Percentiles rank a stretch among this genome's conserved stretches.
These are phyloP conservation scores for Backusella luteola DNA, from an alignment of 192 early-diverging fungal species.

Conservation along the genomic window DNA sequence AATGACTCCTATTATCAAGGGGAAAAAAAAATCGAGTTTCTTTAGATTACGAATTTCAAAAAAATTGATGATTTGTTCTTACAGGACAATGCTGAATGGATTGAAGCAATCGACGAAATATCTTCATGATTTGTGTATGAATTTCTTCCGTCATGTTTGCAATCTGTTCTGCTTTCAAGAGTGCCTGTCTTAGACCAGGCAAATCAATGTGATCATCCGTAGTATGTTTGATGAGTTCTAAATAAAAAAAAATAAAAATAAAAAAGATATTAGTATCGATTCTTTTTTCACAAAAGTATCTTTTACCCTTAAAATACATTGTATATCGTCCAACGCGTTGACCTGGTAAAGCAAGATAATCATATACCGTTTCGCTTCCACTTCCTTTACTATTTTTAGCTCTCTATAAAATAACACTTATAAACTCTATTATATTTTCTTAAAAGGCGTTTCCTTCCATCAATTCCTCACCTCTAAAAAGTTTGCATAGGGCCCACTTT, in stretches of 20 bases:
- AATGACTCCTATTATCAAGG: slow-evolving; percentile 17
- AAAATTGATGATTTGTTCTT: not conserved
- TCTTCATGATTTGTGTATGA: slow-evolving; percentile 31
- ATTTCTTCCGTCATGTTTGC: slow-evolving; percentile 36
- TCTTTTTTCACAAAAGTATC: too few relatives aligned
- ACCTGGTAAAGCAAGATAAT: slow-evolving; percentile 30
- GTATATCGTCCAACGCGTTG: slow-evolving; percentile 34
- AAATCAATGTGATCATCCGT: slow-evolving; percentile 18
- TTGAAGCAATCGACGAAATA: slow-evolving; percentile 31
- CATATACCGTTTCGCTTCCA: slow-evolving; percentile 48
- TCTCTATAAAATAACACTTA: slow-evolving; percentile 9
- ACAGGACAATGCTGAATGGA: slow-evolving; percentile 34
- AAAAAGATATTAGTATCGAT: too few relatives aligned
- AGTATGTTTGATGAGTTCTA: slow-evolving; percentile 30
- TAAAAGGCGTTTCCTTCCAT: not conserved
- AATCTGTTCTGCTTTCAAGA: slow-evolving; percentile 29
- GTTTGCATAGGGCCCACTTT: slow-evolving; percentile 15
- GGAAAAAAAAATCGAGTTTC: too few relatives aligned
- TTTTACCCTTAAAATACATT: slow-evolving; percentile 23
- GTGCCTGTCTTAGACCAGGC: slow-evolving; percentile 9
- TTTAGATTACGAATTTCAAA: not conserved
- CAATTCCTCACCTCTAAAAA: slow-evolving; percentile 17
- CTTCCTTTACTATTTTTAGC: slow-evolving; percentile 51
- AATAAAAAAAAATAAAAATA: not conserved
- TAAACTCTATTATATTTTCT: not conserved